These are phyloP conservation scores for Ceratobasidium sp. DNA, from an alignment of 1,284 basidiomycete genomes.

Conservation along the genomic window DNA sequence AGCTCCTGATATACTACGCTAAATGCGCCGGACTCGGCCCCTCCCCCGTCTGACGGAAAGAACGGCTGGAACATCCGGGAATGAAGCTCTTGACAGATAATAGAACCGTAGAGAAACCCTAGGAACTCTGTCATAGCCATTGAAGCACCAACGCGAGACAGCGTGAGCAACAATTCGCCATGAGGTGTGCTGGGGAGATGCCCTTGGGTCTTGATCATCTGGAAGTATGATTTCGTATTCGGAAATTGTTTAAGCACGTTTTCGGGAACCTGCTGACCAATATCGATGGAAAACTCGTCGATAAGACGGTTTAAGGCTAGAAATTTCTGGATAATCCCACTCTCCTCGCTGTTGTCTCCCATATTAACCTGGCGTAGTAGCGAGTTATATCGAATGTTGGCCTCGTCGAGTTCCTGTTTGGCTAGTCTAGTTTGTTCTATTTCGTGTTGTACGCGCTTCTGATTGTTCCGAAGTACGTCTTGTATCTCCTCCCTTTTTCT, in stretches of 20 bases:
- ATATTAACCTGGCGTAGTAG: not conserved
- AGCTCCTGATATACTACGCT: not conserved
- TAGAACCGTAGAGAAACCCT: not conserved
- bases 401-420: not conserved
- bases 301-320: not conserved
- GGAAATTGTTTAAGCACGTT: not conserved
- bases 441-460: too few relatives aligned
- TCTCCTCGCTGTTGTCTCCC: slow-evolving; percentile 12
- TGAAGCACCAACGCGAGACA: not conserved
- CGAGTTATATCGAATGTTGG: not conserved
- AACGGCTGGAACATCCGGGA: not conserved
- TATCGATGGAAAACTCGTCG: not conserved
- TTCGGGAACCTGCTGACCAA: not conserved
- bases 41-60: not conserved
- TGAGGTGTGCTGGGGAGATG: not conserved
- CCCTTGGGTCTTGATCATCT: not conserved
- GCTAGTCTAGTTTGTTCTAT: not conserved
- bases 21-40: not conserved
- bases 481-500: not conserved
- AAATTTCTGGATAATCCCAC: not conserved
- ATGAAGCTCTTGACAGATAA: not conserved
- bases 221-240: not conserved
- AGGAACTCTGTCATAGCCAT: not conserved
- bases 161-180: not conserved
- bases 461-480: not conserved